Evolutionary conservation across 371 early-diverging fungal species (phyloP), one percentile per base, ranked within the genome.

Genomic region (Zopfochytrium polystomum): DNA sequence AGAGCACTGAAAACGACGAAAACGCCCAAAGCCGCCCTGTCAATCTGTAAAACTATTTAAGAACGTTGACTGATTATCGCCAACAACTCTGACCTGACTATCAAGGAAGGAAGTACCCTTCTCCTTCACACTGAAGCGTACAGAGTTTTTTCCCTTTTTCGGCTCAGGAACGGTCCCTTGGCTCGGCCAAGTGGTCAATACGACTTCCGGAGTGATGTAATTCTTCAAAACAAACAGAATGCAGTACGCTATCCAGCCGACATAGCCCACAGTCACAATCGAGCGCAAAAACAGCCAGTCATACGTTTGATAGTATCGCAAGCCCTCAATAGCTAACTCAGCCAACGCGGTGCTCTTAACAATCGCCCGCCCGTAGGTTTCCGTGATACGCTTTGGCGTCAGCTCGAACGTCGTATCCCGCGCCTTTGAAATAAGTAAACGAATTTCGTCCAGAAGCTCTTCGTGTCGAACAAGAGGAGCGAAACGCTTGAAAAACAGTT

Each of bases 291-390:
- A 90, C 2, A 91, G 72, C 97, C 95, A 95, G 70, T 96, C 97
- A 67, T 96, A 91, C 1, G 91, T 93, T 72, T 95, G 95, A 55
- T 90, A 88, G 73, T 96, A 96, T 33, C 92, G 86, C 47, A 95
- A 72, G n/a, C 95, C 96, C 42, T 87, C 82, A 25, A 94, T 62
- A 31, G 85, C 86, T 23, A 85, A 72, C 1, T 76, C 59, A 15
- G 89, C 83, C 33, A 92, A 71, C 26, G 73, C 62, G 13, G 68
- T 59, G 43, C 91, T 88, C 55, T 80, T 74, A 25, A 52, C 50
- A 55, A 87, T 86, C 6, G 95, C 94, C 42, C 79, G 76, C 18
- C 68, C 71, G 63, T 2, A 76, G 60, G 11, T 42, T n/a, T n/a
- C n/a, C n/a, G n/a, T n/a, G n/a, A n/a, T n/a, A n/a, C n/a, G n/a